Evolutionary conservation across 2,329 filamentous ascomycete genomes (phyloP).

Genomic region (Fusarium illudens): DNA sequence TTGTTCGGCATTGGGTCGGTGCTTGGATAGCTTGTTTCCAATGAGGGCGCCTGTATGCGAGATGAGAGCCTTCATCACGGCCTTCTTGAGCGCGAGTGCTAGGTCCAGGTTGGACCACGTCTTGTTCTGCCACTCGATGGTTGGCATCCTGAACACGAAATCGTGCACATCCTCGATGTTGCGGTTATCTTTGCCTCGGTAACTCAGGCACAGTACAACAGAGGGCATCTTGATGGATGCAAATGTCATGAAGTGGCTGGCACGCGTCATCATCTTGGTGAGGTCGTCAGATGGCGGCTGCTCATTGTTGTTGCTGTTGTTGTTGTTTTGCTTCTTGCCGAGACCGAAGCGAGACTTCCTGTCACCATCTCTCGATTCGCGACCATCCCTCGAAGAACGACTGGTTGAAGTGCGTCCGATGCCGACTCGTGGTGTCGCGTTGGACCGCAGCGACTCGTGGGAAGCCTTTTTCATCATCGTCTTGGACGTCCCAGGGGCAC

Average conservation of each 20-base stretch:
- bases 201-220: conserved; percentile 93
- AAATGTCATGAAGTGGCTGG: conserved; percentile 97
- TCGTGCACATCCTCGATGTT: conserved; percentile 98
- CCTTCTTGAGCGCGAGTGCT: conserved; percentile 90
- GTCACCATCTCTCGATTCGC: conserved; percentile 50
- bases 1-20: conserved; percentile 82
- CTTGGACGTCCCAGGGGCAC: conserved; percentile 54
- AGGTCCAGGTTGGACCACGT: conserved; percentile 98
- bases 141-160: conserved; percentile 94
- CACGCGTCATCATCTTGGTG: conserved; percentile 94
- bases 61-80: conserved; percentile 91
- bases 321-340: conserved; percentile 56
- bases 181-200: conserved; percentile 94
- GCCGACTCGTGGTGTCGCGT: conserved; percentile 51
- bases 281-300: conserved; percentile 84
- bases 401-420: conserved; percentile 58
- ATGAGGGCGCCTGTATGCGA: conserved; percentile 96
- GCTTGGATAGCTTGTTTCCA: conserved; percentile 94
- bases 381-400: conserved; percentile 51
- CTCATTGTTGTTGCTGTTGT: conserved; percentile 59
- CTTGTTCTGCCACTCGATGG: conserved; percentile 97
- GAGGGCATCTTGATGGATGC: conserved; percentile 94
- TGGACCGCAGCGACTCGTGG: conserved; percentile 62
- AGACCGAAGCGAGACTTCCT: conserved; percentile 67
- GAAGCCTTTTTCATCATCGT: conserved; percentile 62